These are phyloP conservation scores for Sclerotinia glacialis DNA, from an alignment of 2,329 filamentous ascomycete species.

Conservation along the genomic window DNA sequence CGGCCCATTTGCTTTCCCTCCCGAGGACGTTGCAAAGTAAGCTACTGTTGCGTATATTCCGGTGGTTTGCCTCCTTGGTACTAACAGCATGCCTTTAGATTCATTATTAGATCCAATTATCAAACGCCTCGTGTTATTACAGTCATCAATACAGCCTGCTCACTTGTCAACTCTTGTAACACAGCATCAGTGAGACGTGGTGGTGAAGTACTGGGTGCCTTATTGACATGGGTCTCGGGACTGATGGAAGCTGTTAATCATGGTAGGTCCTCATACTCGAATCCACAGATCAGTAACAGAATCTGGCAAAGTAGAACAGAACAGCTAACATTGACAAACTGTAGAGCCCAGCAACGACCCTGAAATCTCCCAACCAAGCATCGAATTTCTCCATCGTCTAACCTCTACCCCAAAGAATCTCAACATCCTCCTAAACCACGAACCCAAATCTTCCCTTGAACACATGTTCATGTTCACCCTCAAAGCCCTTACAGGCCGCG, in stretches of 20 bases:
- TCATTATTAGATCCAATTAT: conserved; percentile 58
- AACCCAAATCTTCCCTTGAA: conserved; percentile 56
- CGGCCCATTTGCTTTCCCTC: conserved; percentile 74
- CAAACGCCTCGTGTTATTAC: conserved; percentile 65
- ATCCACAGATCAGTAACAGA: neutral
- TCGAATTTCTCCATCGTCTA: conserved; percentile 67
- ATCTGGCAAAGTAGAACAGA: neutral
- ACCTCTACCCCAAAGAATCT: conserved; percentile 53
- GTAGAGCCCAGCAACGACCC: conserved; percentile 60
- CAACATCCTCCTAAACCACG: conserved; percentile 57
- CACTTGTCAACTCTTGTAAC: conserved; percentile 61
- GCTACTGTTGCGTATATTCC: neutral
- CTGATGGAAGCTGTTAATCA: conserved; percentile 59
- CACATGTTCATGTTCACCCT: conserved; percentile 71
- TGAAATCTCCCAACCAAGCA: conserved; percentile 69
- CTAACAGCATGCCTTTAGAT: conserved; percentile 36
- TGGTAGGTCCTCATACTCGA: conserved; percentile 43
- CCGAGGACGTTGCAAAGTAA: conserved; percentile 57
- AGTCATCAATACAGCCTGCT: conserved; percentile 68
- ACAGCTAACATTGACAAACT: conserved; percentile 16
- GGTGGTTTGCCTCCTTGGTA: neutral
- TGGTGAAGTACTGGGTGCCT: conserved; percentile 48
- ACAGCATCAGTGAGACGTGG: conserved; percentile 47
- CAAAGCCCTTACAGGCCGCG: conserved; percentile 65
- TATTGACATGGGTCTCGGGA: conserved; percentile 60